Conservation (phyloP, 495 filamentous ascomycete species). For the Annulohypoxylon stygium region DNA sequence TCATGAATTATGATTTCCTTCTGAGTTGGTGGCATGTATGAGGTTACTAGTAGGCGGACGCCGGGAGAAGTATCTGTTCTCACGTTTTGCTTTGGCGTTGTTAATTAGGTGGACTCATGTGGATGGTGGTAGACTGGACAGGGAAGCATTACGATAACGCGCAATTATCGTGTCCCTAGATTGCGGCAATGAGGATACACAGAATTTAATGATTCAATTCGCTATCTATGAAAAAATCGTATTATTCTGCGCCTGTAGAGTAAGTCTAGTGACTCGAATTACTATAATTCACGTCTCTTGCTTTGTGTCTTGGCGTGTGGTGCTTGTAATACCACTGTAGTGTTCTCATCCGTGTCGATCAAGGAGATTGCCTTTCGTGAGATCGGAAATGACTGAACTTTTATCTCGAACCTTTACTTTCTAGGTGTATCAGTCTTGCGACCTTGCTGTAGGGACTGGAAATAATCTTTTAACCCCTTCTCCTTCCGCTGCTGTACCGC, state of each 20-base stretch:
- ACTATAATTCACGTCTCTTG: not conserved
- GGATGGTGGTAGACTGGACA: not conserved
- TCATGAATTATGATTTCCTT: too few species aligned
- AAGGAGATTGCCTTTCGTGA: not conserved
- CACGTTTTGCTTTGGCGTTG: not conserved
- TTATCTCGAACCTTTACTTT: slow-evolving; percentile 21
- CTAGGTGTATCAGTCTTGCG: not conserved
- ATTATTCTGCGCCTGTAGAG: not conserved
- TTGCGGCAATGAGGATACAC: not conserved
- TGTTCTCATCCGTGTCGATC: not conserved
- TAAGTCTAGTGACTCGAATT: not conserved
- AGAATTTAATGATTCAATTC: slow-evolving; percentile 9
- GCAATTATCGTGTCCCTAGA: not conserved
- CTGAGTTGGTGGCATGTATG: too few species aligned
- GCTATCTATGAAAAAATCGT: not conserved
- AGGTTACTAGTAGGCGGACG: not conserved
- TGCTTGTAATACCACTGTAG: not conserved
- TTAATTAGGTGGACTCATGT: not conserved
- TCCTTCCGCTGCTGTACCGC: slow-evolving; percentile 34
- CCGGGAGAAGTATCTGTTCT: not conserved
- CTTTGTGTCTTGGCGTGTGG: not conserved
- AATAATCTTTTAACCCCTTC: slow-evolving; percentile 34
- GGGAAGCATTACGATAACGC: not conserved
- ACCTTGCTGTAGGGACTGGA: slow-evolving; percentile 21
- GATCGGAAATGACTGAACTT: not conserved